Evolutionary conservation across 495 filamentous ascomycete species (phyloP).

Genomic region (Paragyromitra xinjiangensis): DNA sequence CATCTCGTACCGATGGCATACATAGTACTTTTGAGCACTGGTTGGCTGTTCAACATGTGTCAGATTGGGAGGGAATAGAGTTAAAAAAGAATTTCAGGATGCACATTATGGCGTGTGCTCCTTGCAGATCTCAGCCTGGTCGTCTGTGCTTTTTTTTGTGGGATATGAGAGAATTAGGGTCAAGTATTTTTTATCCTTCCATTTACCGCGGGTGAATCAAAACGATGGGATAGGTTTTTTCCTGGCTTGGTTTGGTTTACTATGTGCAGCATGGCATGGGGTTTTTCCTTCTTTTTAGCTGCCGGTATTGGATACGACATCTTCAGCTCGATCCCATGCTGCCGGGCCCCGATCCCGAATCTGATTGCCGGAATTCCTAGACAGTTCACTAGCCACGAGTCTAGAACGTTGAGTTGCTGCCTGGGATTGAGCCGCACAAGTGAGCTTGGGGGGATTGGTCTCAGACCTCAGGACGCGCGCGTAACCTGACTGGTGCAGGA

Average conservation of each 20-base stretch:
- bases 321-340: constrained; percentile 27
- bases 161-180: constrained; percentile 31
- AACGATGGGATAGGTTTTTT: neutral
- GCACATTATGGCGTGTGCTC: constrained; percentile 37
- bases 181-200: neutral
- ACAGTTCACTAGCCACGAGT: constrained; percentile 9
- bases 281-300: neutral
- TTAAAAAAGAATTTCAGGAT: neutral
- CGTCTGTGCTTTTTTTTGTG: neutral
- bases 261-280: constrained; percentile 15
- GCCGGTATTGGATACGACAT: constrained; percentile 20
- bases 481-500: neutral
- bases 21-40: constrained; percentile 21
- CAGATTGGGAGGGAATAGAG: constrained; percentile 24
- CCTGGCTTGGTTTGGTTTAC: constrained; percentile 12
- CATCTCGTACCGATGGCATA: constrained; percentile 33
- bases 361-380: constrained; percentile 10
- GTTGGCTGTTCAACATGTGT: constrained; percentile 30
- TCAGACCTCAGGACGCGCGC: neutral
- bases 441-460: neutral
- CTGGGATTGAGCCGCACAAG: neutral
- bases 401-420: neutral
- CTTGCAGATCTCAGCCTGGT: constrained; percentile 10
- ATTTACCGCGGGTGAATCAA: constrained; percentile 8
- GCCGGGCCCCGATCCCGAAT: constrained; percentile 27